Percentiles rank a stretch among this genome's conserved stretches.
phyloP scores from a whole-genome alignment of 2,329 filamentous ascomycete genomes.

The Neofusicoccum ribis region DNA sequence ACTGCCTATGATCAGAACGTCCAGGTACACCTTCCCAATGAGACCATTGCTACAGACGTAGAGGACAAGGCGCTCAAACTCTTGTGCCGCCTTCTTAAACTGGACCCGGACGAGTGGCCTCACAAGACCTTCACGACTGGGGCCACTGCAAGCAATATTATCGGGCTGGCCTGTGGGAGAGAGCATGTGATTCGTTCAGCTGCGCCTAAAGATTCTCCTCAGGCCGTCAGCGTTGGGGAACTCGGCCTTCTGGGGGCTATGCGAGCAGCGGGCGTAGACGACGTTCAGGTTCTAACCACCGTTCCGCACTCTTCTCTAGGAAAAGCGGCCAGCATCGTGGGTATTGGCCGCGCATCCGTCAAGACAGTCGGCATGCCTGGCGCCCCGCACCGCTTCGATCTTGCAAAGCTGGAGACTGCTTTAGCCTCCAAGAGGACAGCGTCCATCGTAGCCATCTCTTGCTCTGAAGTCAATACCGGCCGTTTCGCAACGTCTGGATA shows the following conservation, averaged over 20 bases:
- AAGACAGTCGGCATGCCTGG: conserved; percentile 57
- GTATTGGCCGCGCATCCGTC: conserved; percentile 71
- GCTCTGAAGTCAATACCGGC: conserved; percentile 89
- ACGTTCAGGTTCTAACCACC: conserved; percentile 77
- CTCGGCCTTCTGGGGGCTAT: conserved; percentile 70
- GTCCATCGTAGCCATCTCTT: conserved; percentile 79
- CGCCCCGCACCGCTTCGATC: conserved; percentile 69
- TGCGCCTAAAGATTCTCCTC: conserved; percentile 35
- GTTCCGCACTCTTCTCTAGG: conserved; percentile 79
- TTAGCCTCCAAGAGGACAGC: conserved; percentile 57
- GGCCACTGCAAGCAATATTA: conserved; percentile 64
- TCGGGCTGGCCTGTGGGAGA: conserved; percentile 68
- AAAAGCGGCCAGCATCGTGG: conserved; percentile 81
- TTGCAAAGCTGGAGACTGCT: conserved; percentile 63
- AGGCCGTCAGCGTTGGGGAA: conserved; percentile 58
- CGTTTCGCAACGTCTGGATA: conserved; percentile 65
- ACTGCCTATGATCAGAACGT: conserved; percentile 81
- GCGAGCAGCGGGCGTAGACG: conserved; percentile 60
- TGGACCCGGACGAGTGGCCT: conserved; percentile 60
- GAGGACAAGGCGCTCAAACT: conserved; percentile 72
- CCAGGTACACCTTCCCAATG: conserved; percentile 74
- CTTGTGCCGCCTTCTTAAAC: conserved; percentile 64
- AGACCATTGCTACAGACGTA: conserved; percentile 73
- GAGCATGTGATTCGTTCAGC: conserved; percentile 62
- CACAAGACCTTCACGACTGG: conserved; percentile 82